phyloP scores from a whole-genome alignment of 345 rosid species.

The Acer campestre region DNA sequence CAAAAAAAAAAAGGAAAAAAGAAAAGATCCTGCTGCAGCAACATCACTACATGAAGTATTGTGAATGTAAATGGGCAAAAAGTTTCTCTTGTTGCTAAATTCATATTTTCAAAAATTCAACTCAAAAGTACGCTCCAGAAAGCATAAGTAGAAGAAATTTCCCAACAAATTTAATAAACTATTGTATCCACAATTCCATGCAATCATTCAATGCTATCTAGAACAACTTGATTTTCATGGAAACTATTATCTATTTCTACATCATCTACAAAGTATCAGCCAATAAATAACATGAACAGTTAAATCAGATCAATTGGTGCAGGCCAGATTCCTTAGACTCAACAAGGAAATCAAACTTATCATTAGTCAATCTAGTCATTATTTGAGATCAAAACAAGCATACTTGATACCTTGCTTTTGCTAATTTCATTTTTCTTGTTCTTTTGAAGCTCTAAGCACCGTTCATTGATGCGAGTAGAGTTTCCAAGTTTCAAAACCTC shows the following conservation, averaged over 20 bases:
- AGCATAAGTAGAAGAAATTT: background rate
- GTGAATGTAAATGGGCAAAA: background rate
- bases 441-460: constrained; percentile 87
- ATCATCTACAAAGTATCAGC: background rate
- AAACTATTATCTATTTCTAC: background rate
- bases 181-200: background rate
- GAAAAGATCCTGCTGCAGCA: background rate
- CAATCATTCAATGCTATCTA: background rate
- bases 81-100: background rate
- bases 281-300: background rate
- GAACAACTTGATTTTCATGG: background rate
- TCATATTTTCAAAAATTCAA: background rate
- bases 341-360: background rate
- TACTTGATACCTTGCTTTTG: constrained; percentile 64
- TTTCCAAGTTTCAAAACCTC: constrained; percentile 75
- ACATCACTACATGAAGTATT: background rate
- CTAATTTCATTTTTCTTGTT: constrained; percentile 53
- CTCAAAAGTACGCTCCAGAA: background rate
- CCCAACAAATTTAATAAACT: background rate
- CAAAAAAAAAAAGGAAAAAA: constrained; percentile 4
- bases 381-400: constrained; percentile 8
- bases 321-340: background rate
- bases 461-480: constrained; percentile 67
- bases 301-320: background rate
- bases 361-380: background rate